A percentile compares a stretch with the other conserved stretches of the same genome.
Conservation (phyloP, 768 basidiomycete genomes). For the Hygrocybe punicea region DNA sequence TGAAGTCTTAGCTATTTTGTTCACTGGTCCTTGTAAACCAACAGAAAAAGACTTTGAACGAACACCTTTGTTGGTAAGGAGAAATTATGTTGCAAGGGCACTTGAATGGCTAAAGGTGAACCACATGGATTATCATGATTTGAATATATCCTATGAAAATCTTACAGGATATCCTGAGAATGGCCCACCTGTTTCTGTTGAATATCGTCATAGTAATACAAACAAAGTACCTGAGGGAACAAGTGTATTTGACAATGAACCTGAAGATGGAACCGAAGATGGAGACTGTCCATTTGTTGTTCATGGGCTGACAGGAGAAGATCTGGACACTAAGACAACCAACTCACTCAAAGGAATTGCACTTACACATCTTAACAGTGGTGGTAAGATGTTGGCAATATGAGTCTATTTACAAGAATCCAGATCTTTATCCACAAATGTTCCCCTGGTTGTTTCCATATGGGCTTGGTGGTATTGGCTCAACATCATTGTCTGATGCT, state of each 20-base stretch:
- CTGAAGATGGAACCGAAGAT: slow-evolving; percentile 20
- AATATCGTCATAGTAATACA: slow-evolving; percentile 11
- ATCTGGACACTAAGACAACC: slow-evolving; percentile 12
- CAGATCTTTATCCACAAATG: slow-evolving; percentile 28
- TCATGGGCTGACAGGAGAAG: slow-evolving; percentile 33
- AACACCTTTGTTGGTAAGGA: slow-evolving; percentile 32
- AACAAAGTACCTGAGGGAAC: slow-evolving; percentile 11
- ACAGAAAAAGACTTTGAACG: slow-evolving; percentile 28
- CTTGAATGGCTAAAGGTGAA: slow-evolving; percentile 36
- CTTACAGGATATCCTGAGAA: slow-evolving; percentile 22
- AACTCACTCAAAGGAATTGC: slow-evolving; percentile 20
- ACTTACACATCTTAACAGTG: slow-evolving; percentile 16
- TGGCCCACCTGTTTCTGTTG: slow-evolving; percentile 14
- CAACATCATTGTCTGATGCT: slow-evolving; percentile 14
- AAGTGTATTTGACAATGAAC: slow-evolving; percentile 12
- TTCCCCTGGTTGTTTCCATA: slow-evolving; percentile 38
- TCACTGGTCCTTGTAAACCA: slow-evolving; percentile 26
- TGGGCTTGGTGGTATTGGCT: slow-evolving; percentile 20
- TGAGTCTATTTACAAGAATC: slow-evolving; percentile 24
- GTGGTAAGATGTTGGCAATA: slow-evolving; percentile 19
- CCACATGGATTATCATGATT: slow-evolving; percentile 30
- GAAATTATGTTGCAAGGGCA: slow-evolving; percentile 20
- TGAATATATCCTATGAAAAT: slow-evolving; percentile 26
- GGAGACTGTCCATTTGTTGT: slow-evolving; percentile 39
- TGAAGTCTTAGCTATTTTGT: slow-evolving; percentile 33